phyloP scores from a whole-genome alignment of 345 rosid species.

The Viola odorata region DNA sequence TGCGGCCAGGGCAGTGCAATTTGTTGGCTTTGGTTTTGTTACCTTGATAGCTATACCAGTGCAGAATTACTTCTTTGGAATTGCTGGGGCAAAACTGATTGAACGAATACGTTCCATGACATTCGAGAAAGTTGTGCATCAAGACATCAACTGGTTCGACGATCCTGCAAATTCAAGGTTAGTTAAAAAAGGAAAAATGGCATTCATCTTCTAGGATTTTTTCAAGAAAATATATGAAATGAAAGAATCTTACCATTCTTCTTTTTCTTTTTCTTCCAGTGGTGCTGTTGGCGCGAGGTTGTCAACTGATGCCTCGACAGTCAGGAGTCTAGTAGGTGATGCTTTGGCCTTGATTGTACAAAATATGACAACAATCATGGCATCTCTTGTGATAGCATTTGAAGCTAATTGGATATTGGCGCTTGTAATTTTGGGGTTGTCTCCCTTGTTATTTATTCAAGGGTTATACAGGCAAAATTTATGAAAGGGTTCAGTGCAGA shows the following conservation, averaged over 20 bases:
- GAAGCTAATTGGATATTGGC: slow-evolving; percentile 58
- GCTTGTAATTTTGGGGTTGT: slow-evolving; percentile 30
- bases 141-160: slow-evolving; percentile 85
- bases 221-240: neutral
- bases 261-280: slow-evolving; percentile 28
- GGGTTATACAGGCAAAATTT: slow-evolving; percentile 41
- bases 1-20: no score
- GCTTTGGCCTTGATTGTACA: slow-evolving; percentile 47
- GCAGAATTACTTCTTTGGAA: no score
- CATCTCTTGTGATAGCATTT: slow-evolving; percentile 47
- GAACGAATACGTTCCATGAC: no score
- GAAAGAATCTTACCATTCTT: neutral
- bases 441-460: slow-evolving; percentile 42
- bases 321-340: slow-evolving; percentile 53
- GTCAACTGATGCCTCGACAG: slow-evolving; percentile 53
- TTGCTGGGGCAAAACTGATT: no score
- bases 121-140: slow-evolving; percentile 74
- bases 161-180: slow-evolving; percentile 69
- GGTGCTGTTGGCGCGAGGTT: slow-evolving; percentile 66
- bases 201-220: neutral
- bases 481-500: slow-evolving; percentile 54
- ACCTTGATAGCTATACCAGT: no score
- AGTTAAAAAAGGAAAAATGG: neutral
- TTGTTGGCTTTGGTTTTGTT: no score
- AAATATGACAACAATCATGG: slow-evolving; percentile 39